Base-by-base conservation (phyloP, 192 early-diverging fungal genomes). In the Linnemannia hyalina region DNA sequence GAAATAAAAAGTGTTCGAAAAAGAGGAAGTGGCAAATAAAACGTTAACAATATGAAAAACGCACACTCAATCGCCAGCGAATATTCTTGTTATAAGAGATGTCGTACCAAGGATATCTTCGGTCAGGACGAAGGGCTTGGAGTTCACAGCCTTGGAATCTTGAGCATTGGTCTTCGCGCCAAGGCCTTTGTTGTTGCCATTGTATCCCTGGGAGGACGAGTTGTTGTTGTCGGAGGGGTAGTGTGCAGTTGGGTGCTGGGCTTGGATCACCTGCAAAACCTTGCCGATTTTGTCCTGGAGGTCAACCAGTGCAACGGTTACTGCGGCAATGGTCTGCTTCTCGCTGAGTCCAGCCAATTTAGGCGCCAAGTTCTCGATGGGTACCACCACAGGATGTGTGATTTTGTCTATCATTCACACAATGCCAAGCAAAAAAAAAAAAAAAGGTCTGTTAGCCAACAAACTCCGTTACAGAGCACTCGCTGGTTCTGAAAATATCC, bases 21-120 rank as follows among this genome's bases (percentile, higher is more conserved):
- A 32, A 9, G 38, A 40, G 3, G 38, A 40, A 22, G 23, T 9
- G 32, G 60, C 20, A 10, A 32, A 13, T 11, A 26, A 26, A 10
- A 32, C 29, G 60, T 32, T 65, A 65, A 65, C 4, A 26, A 57
- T 9, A 57, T 26, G n/a, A 57, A 57, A 54, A 57, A 57, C 23
- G 16, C 55, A 9, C 23, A 10, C 11, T 23, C n/a, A 9, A 65
- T 23, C 11, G 8, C n/a, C 15, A 52, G 49, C 4, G 18, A 52
- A 18, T 6, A 6, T 18, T 20, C 4, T 20, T 18, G 3, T 22
- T 18, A 15, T 13, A 26, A 13, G 13, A 44, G 13, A 55, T 4
- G 46, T 26, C 41, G 22, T 78, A 86, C 84, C 84, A 41, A 86
- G 75, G 38, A 79, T 78, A 38, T 86, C 84, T 42, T 41, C 84